Conservation (phyloP, 345 rosid genomes). For the Pseudoturritis turrita region DNA sequence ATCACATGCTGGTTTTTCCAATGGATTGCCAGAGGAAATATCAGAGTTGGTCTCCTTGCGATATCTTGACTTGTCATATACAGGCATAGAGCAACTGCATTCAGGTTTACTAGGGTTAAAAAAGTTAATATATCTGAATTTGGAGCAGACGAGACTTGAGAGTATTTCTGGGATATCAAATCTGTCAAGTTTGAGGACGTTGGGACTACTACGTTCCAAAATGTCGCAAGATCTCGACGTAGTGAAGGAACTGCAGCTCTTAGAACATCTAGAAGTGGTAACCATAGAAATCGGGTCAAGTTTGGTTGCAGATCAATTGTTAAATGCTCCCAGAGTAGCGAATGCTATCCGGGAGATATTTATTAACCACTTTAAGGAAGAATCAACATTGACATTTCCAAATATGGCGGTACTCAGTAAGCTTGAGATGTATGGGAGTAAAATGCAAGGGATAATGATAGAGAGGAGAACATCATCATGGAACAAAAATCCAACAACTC, state of each 20-base stretch:
- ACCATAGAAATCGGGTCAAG: neutral
- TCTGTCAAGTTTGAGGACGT: neutral
- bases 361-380: too few relatives aligned
- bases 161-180: neutral
- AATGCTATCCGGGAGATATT: too few relatives aligned
- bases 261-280: neutral
- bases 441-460: too few relatives aligned
- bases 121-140: conserved; percentile 6
- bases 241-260: neutral
- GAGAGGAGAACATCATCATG: neutral
- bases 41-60: conserved; percentile 4
- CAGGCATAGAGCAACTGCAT: neutral
- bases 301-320: neutral
- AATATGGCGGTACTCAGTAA: too few relatives aligned
- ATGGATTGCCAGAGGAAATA: conserved; percentile 1
- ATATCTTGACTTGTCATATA: conserved; percentile 15
- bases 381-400: too few relatives aligned
- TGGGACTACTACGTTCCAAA: neutral
- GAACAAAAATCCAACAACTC: neutral
- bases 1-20: neutral
- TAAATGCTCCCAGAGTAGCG: neutral
- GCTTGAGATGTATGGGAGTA: too few relatives aligned
- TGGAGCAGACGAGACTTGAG: neutral
- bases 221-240: neutral
- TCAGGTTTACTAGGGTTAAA: neutral